phyloP scores from a whole-genome alignment of 1,284 basidiomycete genomes.

The Macrocystidia cucumis region DNA sequence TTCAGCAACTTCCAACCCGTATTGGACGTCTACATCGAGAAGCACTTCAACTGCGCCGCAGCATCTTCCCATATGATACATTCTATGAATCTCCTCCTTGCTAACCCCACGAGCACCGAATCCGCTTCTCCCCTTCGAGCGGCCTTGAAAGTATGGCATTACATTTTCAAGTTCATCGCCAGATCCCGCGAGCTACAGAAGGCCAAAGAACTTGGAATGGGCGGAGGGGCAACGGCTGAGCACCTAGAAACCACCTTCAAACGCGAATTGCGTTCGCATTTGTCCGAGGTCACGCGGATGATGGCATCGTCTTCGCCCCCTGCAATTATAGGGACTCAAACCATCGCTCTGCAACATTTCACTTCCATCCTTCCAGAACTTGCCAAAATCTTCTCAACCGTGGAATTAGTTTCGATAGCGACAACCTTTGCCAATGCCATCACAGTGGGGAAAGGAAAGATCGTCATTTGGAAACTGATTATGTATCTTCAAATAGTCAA shows the following conservation, averaged over 20 bases:
- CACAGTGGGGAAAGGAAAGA: slow-evolving; percentile 74
- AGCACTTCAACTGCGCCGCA: slow-evolving; percentile 77
- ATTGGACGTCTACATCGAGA: slow-evolving; percentile 88
- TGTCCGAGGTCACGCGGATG: slow-evolving; percentile 80
- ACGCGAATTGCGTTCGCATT: slow-evolving; percentile 69
- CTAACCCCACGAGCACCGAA: slow-evolving; percentile 67
- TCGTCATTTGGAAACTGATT: slow-evolving; percentile 89
- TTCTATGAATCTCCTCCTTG: slow-evolving; percentile 81
- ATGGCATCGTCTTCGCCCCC: slow-evolving; percentile 78
- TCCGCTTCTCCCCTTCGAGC: slow-evolving; percentile 76
- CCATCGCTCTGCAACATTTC: slow-evolving; percentile 90
- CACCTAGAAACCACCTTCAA: slow-evolving; percentile 86
- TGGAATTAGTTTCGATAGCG: slow-evolving; percentile 80
- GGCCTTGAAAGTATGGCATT: slow-evolving; percentile 94
- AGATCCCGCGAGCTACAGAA: slow-evolving; percentile 86
- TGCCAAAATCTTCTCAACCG: slow-evolving; percentile 68
- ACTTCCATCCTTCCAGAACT: slow-evolving; percentile 89
- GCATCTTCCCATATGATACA: slow-evolving; percentile 79
- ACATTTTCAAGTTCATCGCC: slow-evolving; percentile 92
- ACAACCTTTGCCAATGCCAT: slow-evolving; percentile 87
- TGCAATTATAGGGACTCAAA: slow-evolving; percentile 93
- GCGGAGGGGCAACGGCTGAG: slow-evolving; percentile 73
- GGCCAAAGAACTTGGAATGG: slow-evolving; percentile 69
- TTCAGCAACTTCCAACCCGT: slow-evolving; percentile 95
- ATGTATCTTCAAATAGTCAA: slow-evolving; percentile 91